Evolutionary conservation across 495 filamentous ascomycete species (phyloP), one percentile per base, ranked within the genome.

Genomic region (Penicillium mononematosum): DNA sequence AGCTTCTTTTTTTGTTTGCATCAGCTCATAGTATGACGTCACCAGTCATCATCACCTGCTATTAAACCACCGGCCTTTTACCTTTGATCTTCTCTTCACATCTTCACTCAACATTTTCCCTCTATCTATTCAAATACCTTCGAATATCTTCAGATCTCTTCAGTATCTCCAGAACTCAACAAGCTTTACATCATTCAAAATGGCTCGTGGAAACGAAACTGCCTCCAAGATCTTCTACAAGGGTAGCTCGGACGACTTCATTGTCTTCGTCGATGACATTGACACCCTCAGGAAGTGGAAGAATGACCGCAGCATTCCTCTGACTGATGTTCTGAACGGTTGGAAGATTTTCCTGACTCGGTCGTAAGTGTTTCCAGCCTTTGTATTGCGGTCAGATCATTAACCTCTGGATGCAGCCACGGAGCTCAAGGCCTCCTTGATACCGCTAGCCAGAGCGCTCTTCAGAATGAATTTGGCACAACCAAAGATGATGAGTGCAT

Each of bases 291-390:
- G 90, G 72, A 84, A 91, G 67, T 98, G 94, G 95, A 85, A 83
- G 75, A 75, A 73, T 16, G 92, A 98, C 77, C 84, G 84, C 64
- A 85, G 82, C 10, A 79, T 92, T 39, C 87, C 94, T 12, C 75
- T 98, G 20, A 80, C 87, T 2, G 83, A 96, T 60, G 91, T 98
- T n/a, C 80, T 96, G 25, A 89, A 85, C 51, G 82, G 88, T 11
- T 98, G 88, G 81, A 89, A 96, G 82, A 80, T 98, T 64, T 96
- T 97, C 59, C 78, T 88, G 2, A 94, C 92, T 36, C 89, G 96
- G 72, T 90, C 86, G 94, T 98, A 83, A 73, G 89, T 58, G 38
- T 41, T 11, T 9, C 16, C 9, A 29, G n/a, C 32, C 12, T 25
- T 16, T 32, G 6, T 10, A 9, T 19, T 45, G 3, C 27, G 14